phyloP scores from a whole-genome alignment of 2,329 filamentous ascomycete genomes.

The Calonectria naviculata region DNA sequence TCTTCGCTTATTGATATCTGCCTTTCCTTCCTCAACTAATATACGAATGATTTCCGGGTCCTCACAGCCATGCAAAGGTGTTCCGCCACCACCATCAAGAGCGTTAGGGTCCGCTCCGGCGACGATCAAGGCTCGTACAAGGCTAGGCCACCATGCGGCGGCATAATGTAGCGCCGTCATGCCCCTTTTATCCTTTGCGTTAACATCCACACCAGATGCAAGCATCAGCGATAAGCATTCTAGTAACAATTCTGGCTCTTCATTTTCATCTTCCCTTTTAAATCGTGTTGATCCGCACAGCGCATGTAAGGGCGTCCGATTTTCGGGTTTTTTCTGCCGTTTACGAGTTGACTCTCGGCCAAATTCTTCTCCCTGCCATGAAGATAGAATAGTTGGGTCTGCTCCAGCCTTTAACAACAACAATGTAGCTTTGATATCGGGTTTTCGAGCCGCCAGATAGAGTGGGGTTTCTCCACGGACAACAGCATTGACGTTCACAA shows the following conservation, averaged over 20 bases:
- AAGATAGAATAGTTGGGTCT: slow-evolving; percentile 36
- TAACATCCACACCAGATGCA: slow-evolving; percentile 38
- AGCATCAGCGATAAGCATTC: slow-evolving; percentile 31
- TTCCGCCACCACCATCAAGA: slow-evolving; percentile 18
- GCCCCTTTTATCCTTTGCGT: slow-evolving; percentile 17
- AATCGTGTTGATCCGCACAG: background rate
- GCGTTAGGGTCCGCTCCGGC: slow-evolving; percentile 36
- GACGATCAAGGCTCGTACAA: slow-evolving; percentile 31
- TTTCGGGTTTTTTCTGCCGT: no score
- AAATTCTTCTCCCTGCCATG: slow-evolving; percentile 2
- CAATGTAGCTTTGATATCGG: slow-evolving; percentile 27
- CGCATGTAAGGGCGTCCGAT: background rate
- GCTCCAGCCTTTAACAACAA: slow-evolving; percentile 46
- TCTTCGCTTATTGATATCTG: slow-evolving; percentile 36
- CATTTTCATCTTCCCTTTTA: background rate
- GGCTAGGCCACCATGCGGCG: background rate
- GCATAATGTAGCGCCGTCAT: slow-evolving; percentile 32
- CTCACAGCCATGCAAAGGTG: slow-evolving; percentile 29
- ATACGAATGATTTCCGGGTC: slow-evolving; percentile 27
- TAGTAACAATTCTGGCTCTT: background rate
- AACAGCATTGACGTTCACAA: slow-evolving; percentile 45
- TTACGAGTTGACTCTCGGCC: background rate
- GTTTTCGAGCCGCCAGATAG: slow-evolving; percentile 17
- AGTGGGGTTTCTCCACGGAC: slow-evolving; percentile 36
- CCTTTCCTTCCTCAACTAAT: slow-evolving; percentile 36